A percentile compares a stretch with the other conserved stretches of the same genome.
phyloP scores from a whole-genome alignment of 1,284 basidiomycete genomes.

The Limonomyces culmigenus region DNA sequence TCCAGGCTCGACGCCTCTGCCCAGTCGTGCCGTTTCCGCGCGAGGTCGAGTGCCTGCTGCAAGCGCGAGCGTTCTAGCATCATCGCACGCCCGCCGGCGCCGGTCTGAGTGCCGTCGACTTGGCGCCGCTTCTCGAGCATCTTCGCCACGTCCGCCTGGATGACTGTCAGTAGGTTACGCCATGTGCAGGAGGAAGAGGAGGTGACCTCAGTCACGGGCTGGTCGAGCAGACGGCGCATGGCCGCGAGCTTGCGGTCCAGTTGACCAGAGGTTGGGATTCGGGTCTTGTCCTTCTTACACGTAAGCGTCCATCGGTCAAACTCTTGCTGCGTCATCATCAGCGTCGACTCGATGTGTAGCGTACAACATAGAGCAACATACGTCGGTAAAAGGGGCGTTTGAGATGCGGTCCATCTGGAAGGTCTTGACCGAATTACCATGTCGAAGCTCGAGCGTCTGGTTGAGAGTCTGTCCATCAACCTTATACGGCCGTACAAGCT shows the following conservation, averaged over 20 bases:
- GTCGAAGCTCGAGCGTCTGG: slow-evolving; percentile 49
- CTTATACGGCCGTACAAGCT: slow-evolving; percentile 51
- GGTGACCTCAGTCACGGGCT: slow-evolving; percentile 62
- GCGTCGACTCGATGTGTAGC: background rate
- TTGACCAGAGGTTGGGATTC: slow-evolving; percentile 46
- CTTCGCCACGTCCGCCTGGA: slow-evolving; percentile 1
- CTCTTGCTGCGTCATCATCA: slow-evolving; percentile 36
- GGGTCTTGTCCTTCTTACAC: slow-evolving; percentile 37
- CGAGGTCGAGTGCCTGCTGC: slow-evolving; percentile 50
- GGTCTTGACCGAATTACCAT: slow-evolving; percentile 39
- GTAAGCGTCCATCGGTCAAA: slow-evolving; percentile 41
- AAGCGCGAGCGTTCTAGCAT: slow-evolving; percentile 47
- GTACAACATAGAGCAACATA: slow-evolving; percentile 18
- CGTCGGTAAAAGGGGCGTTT: slow-evolving; percentile 43
- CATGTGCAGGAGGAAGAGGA: background rate
- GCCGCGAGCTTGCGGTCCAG: slow-evolving; percentile 49
- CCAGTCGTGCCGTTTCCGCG: slow-evolving; percentile 50
- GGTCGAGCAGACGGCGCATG: slow-evolving; percentile 36
- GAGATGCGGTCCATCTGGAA: slow-evolving; percentile 75
- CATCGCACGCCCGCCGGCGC: slow-evolving; percentile 14
- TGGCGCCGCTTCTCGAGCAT: background rate
- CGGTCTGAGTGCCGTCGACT: background rate
- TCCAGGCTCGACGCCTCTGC: slow-evolving; percentile 44
- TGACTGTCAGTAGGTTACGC: slow-evolving; percentile 5
- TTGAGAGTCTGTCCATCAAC: slow-evolving; percentile 51